Base-by-base conservation (phyloP, 2,329 filamentous ascomycete species). In the Endothia cerciana region DNA sequence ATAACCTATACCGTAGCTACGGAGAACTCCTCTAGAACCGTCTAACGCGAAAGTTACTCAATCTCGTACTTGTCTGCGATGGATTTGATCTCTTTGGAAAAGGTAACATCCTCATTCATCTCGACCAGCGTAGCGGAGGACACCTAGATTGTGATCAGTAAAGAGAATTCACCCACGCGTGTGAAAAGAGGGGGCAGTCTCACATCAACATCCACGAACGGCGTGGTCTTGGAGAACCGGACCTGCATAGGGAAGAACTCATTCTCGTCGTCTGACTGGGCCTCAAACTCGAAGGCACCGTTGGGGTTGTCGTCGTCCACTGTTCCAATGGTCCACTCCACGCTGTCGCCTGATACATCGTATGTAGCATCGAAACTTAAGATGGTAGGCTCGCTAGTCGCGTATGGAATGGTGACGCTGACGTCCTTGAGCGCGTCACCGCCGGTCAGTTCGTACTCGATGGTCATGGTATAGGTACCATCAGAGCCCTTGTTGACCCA, bases 191-290 rank as follows among this genome's bases (percentile, higher is more conserved):
- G 7, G n/a, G 40, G 30, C 15, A 69, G 25, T 86, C 91, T 89
- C 83, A 98, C 94, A 81, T 97, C 93, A 70, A 99, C 92, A 73
- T 97, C 93, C 60, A 98, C 86, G 77, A 92, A 97, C 36, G 95
- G 94, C 66, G 85, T 87, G 51, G 88, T 86, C 85, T 97, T 97
- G 69, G 87, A 89, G 80, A 99, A 99, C 63, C 89, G 87, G 68
- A 98, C 89, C 63, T 87, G 90, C 94, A 99, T 98, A 1, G 95
- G 95, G 88, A 99, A 99, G 82, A 98, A 98, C 73, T 97, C 94
- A 65, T 92, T 90, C 76, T 98, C 95, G 71, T 94, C 92, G 64
- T 89, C 87, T 13, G 92, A 92, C 76, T 92, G 89, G 1, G 93
- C 93, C 79, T 98, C 95, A 71, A 99, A 98, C 77, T 99, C 95